Conservation (phyloP, 2,329 filamentous ascomycete species). For the Arthrinium phaeospermum region DNA sequence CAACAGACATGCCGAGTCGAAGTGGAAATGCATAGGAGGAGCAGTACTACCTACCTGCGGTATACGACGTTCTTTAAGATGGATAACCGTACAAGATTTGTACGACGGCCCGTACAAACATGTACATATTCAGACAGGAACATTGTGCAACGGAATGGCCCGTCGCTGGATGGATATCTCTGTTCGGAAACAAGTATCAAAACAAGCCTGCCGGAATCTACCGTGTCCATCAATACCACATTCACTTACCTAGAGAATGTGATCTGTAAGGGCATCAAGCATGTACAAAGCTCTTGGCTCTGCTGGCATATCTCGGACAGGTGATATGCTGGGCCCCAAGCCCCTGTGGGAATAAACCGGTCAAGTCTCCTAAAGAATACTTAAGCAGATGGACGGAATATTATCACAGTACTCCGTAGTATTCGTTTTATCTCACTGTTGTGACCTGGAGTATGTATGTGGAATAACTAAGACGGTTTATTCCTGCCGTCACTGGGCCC, state of each 20-base stretch:
- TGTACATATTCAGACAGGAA: neutral
- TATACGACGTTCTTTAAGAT: too few relatives aligned
- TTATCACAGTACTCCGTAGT: too few relatives aligned
- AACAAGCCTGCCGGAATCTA: neutral
- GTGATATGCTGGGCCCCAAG: neutral
- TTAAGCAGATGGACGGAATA: too few relatives aligned
- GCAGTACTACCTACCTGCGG: neutral
- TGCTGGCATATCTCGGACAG: neutral
- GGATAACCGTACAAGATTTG: too few relatives aligned
- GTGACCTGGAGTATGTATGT: too few relatives aligned
- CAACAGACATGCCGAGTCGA: neutral
- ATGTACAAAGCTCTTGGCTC: neutral
- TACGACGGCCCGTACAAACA: too few relatives aligned
- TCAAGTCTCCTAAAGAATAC: too few relatives aligned
- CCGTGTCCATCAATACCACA: neutral
- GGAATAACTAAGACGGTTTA: too few relatives aligned
- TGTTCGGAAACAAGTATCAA: neutral
- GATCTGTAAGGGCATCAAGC: neutral
- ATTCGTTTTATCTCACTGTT: too few relatives aligned
- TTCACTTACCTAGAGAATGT: neutral
- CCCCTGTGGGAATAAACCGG: too few relatives aligned
- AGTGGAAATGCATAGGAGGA: neutral
- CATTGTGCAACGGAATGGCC: conserved; percentile 7
- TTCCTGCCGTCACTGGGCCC: neutral
- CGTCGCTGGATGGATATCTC: neutral